These are phyloP conservation scores for Solanum okadae DNA, from an alignment of 257 asterid species.

Conservation along the genomic window DNA sequence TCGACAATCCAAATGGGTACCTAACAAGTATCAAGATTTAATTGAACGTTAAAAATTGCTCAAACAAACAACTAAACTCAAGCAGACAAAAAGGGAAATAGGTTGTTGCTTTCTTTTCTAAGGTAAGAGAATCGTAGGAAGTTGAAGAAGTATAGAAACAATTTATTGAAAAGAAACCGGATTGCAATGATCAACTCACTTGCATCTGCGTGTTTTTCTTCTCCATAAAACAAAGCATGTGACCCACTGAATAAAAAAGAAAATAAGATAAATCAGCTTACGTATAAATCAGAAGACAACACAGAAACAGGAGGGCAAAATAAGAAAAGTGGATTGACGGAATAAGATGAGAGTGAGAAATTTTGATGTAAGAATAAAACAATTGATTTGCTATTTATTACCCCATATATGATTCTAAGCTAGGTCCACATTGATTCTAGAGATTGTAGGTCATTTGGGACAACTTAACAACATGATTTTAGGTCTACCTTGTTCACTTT, in stretches of 20 bases:
- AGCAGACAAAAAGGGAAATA: not conserved
- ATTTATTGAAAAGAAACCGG: not conserved
- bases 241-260: slow-evolving; percentile 58
- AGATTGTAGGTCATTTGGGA: not conserved
- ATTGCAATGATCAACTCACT: slow-evolving; percentile 34
- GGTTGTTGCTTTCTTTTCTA: not conserved
- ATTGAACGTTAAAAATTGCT: not conserved
- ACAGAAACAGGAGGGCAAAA: not conserved
- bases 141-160: not conserved
- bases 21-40: slow-evolving; percentile 4
- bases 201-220: slow-evolving; percentile 66
- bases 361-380: not conserved
- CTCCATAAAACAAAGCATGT: slow-evolving; percentile 65
- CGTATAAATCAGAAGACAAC: not conserved
- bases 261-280: slow-evolving; percentile 18
- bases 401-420: not conserved
- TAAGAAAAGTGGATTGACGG: not conserved
- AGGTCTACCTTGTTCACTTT: not conserved
- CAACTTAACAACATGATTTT: not conserved
- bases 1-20: slow-evolving; percentile 6
- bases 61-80: not conserved
- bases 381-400: not conserved
- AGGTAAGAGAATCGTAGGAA: not conserved
- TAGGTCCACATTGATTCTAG: not conserved
- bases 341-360: not conserved